Conservation (phyloP, 1,139 yeast species). For the Debaryomyces robertsiae region DNA sequence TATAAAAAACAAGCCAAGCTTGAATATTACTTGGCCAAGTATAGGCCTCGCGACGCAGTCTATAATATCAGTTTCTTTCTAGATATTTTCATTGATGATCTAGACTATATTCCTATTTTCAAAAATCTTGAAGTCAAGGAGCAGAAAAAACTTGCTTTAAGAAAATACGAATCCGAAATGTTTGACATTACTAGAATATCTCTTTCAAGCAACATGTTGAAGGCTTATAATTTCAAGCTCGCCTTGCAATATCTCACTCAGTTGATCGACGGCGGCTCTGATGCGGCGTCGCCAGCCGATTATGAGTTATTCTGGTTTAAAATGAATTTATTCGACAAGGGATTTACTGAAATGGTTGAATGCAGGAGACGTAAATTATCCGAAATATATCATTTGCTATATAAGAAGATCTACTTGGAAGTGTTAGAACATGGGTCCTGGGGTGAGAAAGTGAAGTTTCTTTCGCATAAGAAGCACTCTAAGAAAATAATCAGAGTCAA, state of each 20-base stretch:
- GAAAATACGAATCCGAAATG: not conserved
- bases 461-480: not conserved
- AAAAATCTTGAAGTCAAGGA: conserved; percentile 10
- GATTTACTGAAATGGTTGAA: conserved; percentile 19
- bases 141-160: not conserved
- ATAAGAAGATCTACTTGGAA: conserved; percentile 17
- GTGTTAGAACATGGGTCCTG: conserved; percentile 10
- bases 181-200: conserved; percentile 8
- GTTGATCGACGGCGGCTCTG: conserved; percentile 4
- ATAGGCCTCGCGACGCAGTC: conserved; percentile 13
- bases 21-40: conserved; percentile 8
- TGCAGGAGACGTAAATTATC: conserved; percentile 17
- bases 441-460: conserved; percentile 8
- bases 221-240: conserved; percentile 19
- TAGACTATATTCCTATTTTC: conserved; percentile 22
- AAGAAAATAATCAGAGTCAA: conserved; percentile 5
- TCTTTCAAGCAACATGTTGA: conserved; percentile 16
- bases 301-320: conserved; percentile 31
- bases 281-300: not conserved
- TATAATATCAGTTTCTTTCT: conserved; percentile 13
- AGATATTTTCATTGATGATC: conserved; percentile 18
- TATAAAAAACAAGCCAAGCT: conserved; percentile 16
- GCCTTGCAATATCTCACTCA: conserved; percentile 16
- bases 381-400: conserved; percentile 15
- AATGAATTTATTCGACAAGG: conserved; percentile 27